These are phyloP conservation scores for Eutreptiella sp. DNA, from an alignment of 208 protist genomes.

Conservation along the genomic window DNA sequence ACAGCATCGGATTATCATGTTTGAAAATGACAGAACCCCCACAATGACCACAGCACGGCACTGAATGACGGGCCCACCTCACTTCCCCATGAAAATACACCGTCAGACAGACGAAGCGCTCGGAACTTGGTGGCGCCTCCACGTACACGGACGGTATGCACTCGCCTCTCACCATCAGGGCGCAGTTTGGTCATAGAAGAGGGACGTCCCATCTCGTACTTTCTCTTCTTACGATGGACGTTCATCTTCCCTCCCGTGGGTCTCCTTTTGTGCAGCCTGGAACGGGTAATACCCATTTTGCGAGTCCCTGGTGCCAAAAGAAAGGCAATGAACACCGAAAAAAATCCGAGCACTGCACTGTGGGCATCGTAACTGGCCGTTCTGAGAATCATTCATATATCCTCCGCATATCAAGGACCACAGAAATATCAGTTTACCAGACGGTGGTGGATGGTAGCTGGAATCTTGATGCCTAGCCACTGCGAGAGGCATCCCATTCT, in stretches of 20 bases:
- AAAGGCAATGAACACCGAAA: no score
- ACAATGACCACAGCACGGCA: background rate
- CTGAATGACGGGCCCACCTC: constrained; percentile 33
- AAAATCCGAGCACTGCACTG: no score
- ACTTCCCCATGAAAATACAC: constrained; percentile 96
- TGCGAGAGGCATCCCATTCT: no score
- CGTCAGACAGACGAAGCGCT: constrained; percentile 94
- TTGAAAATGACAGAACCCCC: background rate
- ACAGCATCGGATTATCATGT: no score
- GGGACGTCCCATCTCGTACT: constrained; percentile 93
- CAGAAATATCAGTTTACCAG: no score
- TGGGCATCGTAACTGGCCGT: no score
- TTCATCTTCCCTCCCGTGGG: constrained; percentile 91
- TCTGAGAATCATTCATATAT: no score
- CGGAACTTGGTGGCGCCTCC: constrained; percentile 97
- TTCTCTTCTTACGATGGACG: constrained; percentile 85
- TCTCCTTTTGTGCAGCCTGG: constrained; percentile 95
- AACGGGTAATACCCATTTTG: constrained; percentile 94
- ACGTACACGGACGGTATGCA: constrained; percentile 87
- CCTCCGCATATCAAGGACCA: no score
- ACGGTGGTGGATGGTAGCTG: no score
- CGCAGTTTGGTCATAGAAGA: constrained; percentile 94
- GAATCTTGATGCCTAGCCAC: no score
- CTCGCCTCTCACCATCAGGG: constrained; percentile 57
- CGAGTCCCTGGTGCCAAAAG: constrained; percentile 27